Percentiles rank a stretch among this genome's conserved stretches.
These are phyloP conservation scores for Diaporthe vaccinii DNA, from an alignment of 2,329 filamentous ascomycete genomes.

Conservation along the genomic window DNA sequence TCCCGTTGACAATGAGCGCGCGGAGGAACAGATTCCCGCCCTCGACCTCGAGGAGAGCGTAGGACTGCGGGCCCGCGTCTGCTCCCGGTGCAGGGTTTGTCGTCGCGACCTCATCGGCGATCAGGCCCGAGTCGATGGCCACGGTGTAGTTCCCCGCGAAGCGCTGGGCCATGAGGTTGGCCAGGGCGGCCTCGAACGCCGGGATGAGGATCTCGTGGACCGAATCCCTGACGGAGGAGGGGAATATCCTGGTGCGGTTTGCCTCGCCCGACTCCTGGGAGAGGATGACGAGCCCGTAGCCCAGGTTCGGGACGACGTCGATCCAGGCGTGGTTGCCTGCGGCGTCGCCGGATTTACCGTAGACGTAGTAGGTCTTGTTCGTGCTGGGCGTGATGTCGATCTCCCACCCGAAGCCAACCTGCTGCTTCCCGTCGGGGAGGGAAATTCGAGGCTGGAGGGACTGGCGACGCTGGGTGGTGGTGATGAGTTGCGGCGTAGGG, in stretches of 20 bases:
- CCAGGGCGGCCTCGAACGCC: neutral
- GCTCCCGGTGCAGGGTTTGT: rapidly evolving
- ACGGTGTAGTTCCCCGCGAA: constrained; percentile 17
- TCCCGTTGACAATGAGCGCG: constrained; percentile 12
- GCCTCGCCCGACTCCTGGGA: neutral
- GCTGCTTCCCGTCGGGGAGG: constrained; percentile 11
- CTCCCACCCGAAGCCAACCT: constrained; percentile 25
- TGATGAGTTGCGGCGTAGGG: neutral
- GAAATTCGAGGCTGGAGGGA: neutral
- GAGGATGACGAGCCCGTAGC: constrained; percentile 1
- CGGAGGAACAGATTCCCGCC: constrained; percentile 9
- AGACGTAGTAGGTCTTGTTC: constrained; percentile 6
- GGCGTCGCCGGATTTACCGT: constrained; percentile 15
- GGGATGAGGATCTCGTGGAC: constrained; percentile 20
- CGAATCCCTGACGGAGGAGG: neutral
- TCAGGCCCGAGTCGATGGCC: neutral
- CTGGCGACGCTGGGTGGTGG: neutral
- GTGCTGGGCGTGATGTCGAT: neutral
- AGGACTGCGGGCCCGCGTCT: neutral
- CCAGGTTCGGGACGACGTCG: constrained; percentile 1
- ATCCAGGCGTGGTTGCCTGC: constrained; percentile 18
- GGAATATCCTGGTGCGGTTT: neutral
- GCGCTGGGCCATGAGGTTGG: neutral
- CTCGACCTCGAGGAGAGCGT: neutral
- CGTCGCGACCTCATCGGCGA: neutral